Evolutionary conservation across 2,329 filamentous ascomycete species (phyloP).

Genomic region (Aspergillus tamarii): DNA sequence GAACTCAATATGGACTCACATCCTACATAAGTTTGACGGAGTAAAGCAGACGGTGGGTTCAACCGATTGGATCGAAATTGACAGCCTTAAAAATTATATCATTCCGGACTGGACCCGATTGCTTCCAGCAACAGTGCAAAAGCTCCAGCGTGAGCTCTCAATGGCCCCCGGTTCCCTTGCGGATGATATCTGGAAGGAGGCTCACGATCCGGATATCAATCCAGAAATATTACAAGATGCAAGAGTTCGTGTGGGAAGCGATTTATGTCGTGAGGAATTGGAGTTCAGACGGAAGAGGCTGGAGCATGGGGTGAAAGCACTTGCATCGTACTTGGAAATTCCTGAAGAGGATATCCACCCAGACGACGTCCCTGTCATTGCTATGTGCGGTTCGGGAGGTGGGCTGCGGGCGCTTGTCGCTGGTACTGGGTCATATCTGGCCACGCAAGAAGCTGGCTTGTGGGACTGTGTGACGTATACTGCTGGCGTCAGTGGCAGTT

Average conservation of each 20-base stretch:
- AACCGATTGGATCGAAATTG: slow-evolving; percentile 49
- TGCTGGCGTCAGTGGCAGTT: slow-evolving; percentile 91
- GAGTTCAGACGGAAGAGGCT: slow-evolving; percentile 72
- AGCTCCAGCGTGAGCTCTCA: slow-evolving; percentile 84
- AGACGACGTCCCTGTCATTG: slow-evolving; percentile 90
- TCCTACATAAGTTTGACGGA: slow-evolving; percentile 53
- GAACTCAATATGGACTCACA: slow-evolving; percentile 49
- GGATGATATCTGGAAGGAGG: slow-evolving; percentile 91
- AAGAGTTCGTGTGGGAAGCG: slow-evolving; percentile 76
- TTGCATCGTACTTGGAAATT: slow-evolving; percentile 81
- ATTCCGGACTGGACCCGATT: slow-evolving; percentile 80
- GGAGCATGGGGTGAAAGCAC: slow-evolving; percentile 67
- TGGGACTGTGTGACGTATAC: slow-evolving; percentile 96
- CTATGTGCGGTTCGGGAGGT: slow-evolving; percentile 91
- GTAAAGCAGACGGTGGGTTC: slow-evolving; percentile 45
- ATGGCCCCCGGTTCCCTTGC: slow-evolving; percentile 86
- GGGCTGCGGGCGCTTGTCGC: slow-evolving; percentile 88
- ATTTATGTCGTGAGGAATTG: slow-evolving; percentile 82
- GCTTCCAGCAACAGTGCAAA: slow-evolving; percentile 75
- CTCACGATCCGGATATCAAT: slow-evolving; percentile 79
- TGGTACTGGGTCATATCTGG: slow-evolving; percentile 83
- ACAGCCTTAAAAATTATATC: slow-evolving; percentile 69
- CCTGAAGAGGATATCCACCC: slow-evolving; percentile 81
- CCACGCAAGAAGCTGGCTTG: slow-evolving; percentile 80
- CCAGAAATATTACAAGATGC: slow-evolving; percentile 86